phyloP scores from a whole-genome alignment of 805 yeast species.

The Torulaspora franciscae region DNA sequence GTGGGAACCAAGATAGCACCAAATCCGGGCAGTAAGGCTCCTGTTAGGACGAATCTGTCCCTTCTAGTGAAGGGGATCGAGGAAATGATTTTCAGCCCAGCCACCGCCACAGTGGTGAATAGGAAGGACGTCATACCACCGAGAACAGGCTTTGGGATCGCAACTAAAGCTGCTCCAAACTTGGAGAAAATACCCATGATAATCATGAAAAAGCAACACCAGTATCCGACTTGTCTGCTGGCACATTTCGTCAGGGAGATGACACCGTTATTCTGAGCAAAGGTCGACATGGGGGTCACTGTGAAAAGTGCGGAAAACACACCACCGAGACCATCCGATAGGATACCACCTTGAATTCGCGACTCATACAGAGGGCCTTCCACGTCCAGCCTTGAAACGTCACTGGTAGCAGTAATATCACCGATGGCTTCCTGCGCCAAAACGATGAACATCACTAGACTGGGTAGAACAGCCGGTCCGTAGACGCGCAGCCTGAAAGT shows the following conservation, averaged over 20 bases:
- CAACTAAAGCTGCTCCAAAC: constrained; percentile 82
- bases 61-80: constrained; percentile 53
- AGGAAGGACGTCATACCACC: constrained; percentile 87
- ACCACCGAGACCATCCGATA: constrained; percentile 85
- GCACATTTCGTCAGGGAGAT: constrained; percentile 91
- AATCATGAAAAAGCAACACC: constrained; percentile 73
- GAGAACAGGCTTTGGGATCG: constrained; percentile 72
- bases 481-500: constrained; percentile 73
- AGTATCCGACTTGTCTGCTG: constrained; percentile 71
- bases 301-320: constrained; percentile 72
- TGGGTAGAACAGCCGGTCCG: constrained; percentile 82
- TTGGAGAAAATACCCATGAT: constrained; percentile 86
- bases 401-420: constrained; percentile 90
- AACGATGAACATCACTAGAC: constrained; percentile 75
- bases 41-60: constrained; percentile 67
- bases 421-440: constrained; percentile 93
- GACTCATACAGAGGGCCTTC: constrained; percentile 79
- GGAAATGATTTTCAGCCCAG: constrained; percentile 65
- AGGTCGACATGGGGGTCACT: constrained; percentile 83
- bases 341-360: constrained; percentile 86
- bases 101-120: constrained; percentile 70
- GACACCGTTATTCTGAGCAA: constrained; percentile 95
- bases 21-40: constrained; percentile 58
- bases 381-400: constrained; percentile 79
- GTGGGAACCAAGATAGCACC: constrained; percentile 60